Evolutionary conservation across 768 basidiomycete species (phyloP), one percentile per base, ranked within the genome.

Genomic region (Podaxis carcinomalis): DNA sequence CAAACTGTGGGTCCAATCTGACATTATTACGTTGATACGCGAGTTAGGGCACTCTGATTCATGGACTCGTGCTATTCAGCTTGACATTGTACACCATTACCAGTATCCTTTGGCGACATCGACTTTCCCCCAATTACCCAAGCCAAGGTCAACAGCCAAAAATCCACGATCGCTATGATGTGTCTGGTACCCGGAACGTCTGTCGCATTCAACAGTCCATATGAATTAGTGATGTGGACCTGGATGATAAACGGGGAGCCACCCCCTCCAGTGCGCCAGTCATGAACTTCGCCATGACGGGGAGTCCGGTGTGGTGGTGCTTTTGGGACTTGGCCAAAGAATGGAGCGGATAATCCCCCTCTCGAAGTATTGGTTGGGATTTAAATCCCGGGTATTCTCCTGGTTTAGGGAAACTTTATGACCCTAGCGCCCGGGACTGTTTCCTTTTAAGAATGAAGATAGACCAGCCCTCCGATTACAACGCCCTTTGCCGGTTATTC

Each of bases 11-110:
- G 62, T 60, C 16, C 9, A 44, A 40, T 49, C 5, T 56, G 27
- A 16, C 13, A 32, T 13, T 46, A 10, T 42, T 27, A 5, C 9
- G 4, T 21, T 40, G 39, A 40, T 16, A 40, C 3, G 39, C 14
- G 23, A 4, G 9, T 37, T 37, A 63, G 63, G 54, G 63, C 7
- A 63, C 63, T 11, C 32, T 54, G 1, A 35, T 63, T 60, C n/a
- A 61, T 61, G 37, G 63, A n/a, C 63, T n/a, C 46, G 49, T 7
- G 59, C 58, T 56, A 49, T 63, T 52, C 56, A 46, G 0, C 36
- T 14, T 23, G 54, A n/a, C n/a, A n/a, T n/a, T n/a, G 59, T 21
- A 19, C 19, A 16, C 47, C 59, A 44, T 21, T 39, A 16, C 44
- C 39, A n/a, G 13, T 40, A 14, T 23, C 23, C 23, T 23, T 23